These are phyloP conservation scores for Crotalaria pallida DNA, from an alignment of 306 rosid species.

Conservation along the genomic window DNA sequence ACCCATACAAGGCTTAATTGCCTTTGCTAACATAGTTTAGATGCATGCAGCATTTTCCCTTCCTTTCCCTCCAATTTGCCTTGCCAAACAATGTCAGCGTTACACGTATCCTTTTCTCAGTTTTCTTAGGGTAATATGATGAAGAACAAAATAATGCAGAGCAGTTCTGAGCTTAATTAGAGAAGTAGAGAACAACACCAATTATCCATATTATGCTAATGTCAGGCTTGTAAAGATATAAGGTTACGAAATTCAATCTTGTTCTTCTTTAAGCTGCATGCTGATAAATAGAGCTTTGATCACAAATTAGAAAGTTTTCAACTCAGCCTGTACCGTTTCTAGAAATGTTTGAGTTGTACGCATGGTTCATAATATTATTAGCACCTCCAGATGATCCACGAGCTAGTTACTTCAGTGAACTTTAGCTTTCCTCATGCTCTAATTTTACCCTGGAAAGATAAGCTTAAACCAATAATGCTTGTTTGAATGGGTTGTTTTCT, in stretches of 20 bases:
- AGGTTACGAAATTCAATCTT: not conserved
- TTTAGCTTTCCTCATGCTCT: not conserved
- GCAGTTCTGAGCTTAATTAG: not conserved
- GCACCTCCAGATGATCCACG: not conserved
- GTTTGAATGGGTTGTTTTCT: conserved; percentile 1
- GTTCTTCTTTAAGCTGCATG: not conserved
- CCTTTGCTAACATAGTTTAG: not conserved
- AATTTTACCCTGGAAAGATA: not conserved
- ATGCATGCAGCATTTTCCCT: not conserved
- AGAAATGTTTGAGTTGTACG: not conserved
- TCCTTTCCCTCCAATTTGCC: not conserved
- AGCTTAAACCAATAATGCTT: not conserved
- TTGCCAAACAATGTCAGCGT: not conserved
- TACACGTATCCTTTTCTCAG: not conserved
- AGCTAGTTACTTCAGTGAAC: not conserved
- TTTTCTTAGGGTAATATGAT: not conserved
- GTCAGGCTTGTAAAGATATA: not conserved
- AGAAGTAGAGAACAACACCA: not conserved
- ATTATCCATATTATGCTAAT: not conserved
- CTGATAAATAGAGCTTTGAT: not conserved
- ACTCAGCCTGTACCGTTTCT: not conserved
- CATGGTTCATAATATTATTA: not conserved
- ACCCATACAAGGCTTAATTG: too few species aligned
- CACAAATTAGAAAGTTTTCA: not conserved
- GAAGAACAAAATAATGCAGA: not conserved